Percentiles rank a stretch among this genome's conserved stretches.
phyloP scores from a whole-genome alignment of 2,329 filamentous ascomycete genomes.

The Colletotrichum sojae region DNA sequence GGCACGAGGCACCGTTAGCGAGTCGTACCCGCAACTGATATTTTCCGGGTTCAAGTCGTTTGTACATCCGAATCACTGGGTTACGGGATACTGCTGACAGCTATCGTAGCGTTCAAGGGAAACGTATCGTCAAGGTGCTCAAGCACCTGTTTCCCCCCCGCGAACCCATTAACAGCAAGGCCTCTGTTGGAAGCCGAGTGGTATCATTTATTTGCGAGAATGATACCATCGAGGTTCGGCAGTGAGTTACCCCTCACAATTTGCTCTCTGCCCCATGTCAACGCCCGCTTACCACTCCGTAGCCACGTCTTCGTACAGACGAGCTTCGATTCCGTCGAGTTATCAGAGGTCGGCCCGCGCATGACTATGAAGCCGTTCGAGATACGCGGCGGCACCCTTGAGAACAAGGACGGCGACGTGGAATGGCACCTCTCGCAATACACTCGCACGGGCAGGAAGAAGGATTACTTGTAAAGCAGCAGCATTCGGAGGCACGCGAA shows the following conservation, averaged over 20 bases:
- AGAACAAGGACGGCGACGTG: constrained; percentile 94
- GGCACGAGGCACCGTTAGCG: constrained; percentile 88
- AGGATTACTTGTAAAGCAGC: constrained; percentile 84
- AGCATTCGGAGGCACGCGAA: no score
- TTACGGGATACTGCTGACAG: neutral
- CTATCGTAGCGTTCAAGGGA: constrained; percentile 68
- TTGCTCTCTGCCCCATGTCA: no score
- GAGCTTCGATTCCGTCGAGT: constrained; percentile 86
- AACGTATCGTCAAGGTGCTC: constrained; percentile 87
- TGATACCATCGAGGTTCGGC: constrained; percentile 90
- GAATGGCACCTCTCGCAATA: constrained; percentile 98
- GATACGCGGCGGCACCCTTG: constrained; percentile 90
- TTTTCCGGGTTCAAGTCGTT: constrained; percentile 86
- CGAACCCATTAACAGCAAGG: constrained; percentile 78
- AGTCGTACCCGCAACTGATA: constrained; percentile 93
- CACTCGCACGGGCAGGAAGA: constrained; percentile 93
- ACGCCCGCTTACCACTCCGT: constrained; percentile 18
- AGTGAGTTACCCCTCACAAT: constrained; percentile 42
- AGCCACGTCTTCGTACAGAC: constrained; percentile 89
- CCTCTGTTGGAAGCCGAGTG: constrained; percentile 87
- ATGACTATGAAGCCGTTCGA: constrained; percentile 91
- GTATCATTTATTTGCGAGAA: constrained; percentile 81
- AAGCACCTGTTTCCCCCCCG: constrained; percentile 96
- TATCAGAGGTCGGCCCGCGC: constrained; percentile 84
- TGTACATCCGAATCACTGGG: neutral